Conservation (phyloP, 208 protist genomes). For the Leishmania braziliensis region DNA sequence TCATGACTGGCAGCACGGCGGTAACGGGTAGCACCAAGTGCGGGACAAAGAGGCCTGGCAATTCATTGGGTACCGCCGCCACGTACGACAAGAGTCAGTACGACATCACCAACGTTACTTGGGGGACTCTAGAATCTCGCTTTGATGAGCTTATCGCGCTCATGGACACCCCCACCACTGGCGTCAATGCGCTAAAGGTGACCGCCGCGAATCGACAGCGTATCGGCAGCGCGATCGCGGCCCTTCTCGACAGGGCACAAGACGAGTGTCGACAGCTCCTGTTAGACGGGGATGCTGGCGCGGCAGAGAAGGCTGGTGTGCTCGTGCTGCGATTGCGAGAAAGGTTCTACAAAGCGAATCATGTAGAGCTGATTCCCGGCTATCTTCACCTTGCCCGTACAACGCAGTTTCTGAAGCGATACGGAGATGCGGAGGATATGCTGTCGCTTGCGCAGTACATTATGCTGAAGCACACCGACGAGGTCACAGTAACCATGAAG, state of each 20-base stretch:
- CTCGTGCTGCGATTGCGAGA: slow-evolving; percentile 81
- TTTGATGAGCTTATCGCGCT: slow-evolving; percentile 77
- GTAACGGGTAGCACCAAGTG: not conserved
- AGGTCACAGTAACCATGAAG: slow-evolving; percentile 60
- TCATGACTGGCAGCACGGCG: not conserved
- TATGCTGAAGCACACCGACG: slow-evolving; percentile 65
- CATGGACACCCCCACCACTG: slow-evolving; percentile 63
- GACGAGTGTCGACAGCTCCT: slow-evolving; percentile 75
- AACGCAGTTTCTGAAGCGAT: slow-evolving; percentile 82
- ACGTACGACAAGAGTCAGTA: slow-evolving; percentile 29
- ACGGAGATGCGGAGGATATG: slow-evolving; percentile 88
- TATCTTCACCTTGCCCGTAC: slow-evolving; percentile 88
- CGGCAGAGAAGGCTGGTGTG: slow-evolving; percentile 78
- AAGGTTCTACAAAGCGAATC: slow-evolving; percentile 68
- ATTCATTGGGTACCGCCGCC: not conserved
- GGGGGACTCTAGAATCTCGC: slow-evolving; percentile 65
- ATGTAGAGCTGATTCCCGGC: slow-evolving; percentile 70
- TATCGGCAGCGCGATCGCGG: slow-evolving; percentile 55
- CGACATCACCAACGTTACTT: slow-evolving; percentile 66
- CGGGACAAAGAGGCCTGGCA: not conserved
- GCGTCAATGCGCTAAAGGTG: slow-evolving; percentile 72
- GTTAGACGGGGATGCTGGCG: slow-evolving; percentile 65
- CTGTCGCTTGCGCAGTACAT: slow-evolving; percentile 88
- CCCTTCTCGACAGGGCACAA: slow-evolving; percentile 73
- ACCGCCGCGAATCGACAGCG: slow-evolving; percentile 53